Evolutionary conservation across 1,139 yeast species (phyloP), one percentile per base, ranked within the genome.

Genomic region (Hansenula lynferdii): DNA sequence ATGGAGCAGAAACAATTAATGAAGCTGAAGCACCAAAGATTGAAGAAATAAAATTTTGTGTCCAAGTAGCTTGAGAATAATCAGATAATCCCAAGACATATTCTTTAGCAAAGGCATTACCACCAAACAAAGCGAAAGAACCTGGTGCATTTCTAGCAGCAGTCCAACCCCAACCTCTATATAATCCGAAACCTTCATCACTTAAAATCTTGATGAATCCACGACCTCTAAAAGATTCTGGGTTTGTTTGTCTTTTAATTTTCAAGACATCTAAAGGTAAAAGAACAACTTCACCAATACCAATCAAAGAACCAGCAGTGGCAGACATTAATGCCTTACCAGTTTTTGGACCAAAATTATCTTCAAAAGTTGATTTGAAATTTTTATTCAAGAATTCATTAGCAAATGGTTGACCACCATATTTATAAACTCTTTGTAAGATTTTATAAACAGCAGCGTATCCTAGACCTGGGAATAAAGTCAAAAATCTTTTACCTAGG

Each of bases 111-210:
- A 92, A 94, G 11, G 99, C 96, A 60, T 92, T 89, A 68, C 97
- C 99, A 52, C 99, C 99, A 54, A 92, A 92, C 49, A 92, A 72
- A 12, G 97, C 96, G 60, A 92, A 92, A 3, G 97, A 87, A 42
- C 99, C 99, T 28, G 99, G 99, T 5, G 97, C 97, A 61, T 92
- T 92, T 76, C 99, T 82, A 36, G 99, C 99, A 53, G 95, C 96
- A 45, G 99, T 92, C 99, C 99, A 92, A 42, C 97, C 97, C 96
- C 97, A 90, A 51, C 99, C 99, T 62, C 97, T 77, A 71, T 92
- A 92, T 56, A 92, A 73, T 28, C 92, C 89, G 46, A 87, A 75
- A 18, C 98, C 98, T 69, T 94, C 98, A 59, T 92, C 98, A 39
- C 73, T 61, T 48, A 92, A 61, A 55, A 92, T 87, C 65, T 77